Evolutionary conservation across 306 rosid species (phyloP).

Genomic region (Ceratonia siliqua): DNA sequence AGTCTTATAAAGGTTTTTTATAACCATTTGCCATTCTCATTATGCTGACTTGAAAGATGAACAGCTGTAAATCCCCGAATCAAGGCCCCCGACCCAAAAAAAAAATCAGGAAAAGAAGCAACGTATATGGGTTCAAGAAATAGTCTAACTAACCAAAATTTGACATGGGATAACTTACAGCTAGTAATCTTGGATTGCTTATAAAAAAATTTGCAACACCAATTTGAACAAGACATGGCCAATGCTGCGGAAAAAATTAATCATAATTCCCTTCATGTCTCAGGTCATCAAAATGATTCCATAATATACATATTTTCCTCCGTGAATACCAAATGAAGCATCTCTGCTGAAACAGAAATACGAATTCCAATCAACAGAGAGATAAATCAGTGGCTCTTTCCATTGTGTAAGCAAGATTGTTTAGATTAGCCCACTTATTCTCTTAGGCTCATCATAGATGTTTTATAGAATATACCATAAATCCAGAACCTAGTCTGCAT

Average conservation of each 20-base stretch:
- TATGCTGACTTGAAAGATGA: neutral
- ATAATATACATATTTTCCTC: neutral
- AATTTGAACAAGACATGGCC: neutral
- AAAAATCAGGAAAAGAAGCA: neutral
- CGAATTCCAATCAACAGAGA: neutral
- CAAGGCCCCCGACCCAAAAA: neutral
- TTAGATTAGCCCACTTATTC: neutral
- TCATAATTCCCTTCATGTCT: neutral
- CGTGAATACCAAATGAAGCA: neutral
- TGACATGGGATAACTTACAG: neutral
- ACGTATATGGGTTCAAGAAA: neutral
- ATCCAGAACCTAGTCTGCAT: constrained; percentile 15
- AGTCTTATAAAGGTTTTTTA: too few species aligned
- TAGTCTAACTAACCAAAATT: neutral
- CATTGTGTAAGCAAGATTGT: neutral
- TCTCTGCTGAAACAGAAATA: constrained; percentile 11
- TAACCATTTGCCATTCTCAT: neutral
- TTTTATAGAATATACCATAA: neutral
- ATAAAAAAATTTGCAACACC: neutral
- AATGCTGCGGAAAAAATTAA: neutral
- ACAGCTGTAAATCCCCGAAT: neutral
- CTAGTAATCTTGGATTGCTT: neutral
- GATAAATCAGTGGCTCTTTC: neutral
- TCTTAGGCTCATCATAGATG: neutral
- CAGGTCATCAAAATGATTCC: constrained; percentile 1